Evolutionary conservation across 129 eudicot species (phyloP), one percentile per base, ranked within the genome.

Genomic region (Escallonia rubra): DNA sequence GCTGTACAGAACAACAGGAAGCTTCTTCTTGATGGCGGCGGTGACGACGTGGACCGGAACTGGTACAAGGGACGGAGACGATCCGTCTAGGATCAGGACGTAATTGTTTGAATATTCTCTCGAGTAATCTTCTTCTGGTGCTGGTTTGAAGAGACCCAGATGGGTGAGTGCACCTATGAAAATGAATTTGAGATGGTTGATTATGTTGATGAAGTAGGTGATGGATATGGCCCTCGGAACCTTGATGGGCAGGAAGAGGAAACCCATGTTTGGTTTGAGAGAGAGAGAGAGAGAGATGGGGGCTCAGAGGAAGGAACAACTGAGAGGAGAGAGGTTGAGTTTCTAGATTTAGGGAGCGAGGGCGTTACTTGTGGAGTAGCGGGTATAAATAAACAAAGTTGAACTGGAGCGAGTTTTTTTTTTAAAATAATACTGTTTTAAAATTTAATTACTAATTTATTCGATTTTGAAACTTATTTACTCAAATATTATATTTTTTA

Each of bases 41-140:
- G 85, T 79, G 63, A 73, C 68, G 63, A 76, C 83, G 50, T 74
- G 79, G 64, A 86, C 68, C 2, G 87, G 87, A 45, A 79, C 44
- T 5, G 82, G 87, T 52, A 76, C 74, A 8, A 79, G 85, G 53
- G 87, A 86, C 0, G 91, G 91, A 50, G 74, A 76, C 16, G 76
- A n/a, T 45, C 78, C 77, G 81, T 85, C 91, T 4, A 82, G 51
- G 43, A 85, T 76, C 39, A 85, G 79, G 46, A 82, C 60, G 68
- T 85, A 72, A 62, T 63, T 66, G 73, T 8, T 57, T 75, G 64
- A 41, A 58, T 45, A 67, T 53, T 51, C 66, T 34, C 77, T 52
- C 56, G 79, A 57, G 69, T 74, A 57, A 11, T 65, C 65, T 53
- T 65, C 72, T 6, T 73, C 74, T 0, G 76, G 78, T 5, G 83